These are phyloP conservation scores for Penicillium egyptiacum DNA, from an alignment of 495 filamentous ascomycete genomes.

Conservation along the genomic window DNA sequence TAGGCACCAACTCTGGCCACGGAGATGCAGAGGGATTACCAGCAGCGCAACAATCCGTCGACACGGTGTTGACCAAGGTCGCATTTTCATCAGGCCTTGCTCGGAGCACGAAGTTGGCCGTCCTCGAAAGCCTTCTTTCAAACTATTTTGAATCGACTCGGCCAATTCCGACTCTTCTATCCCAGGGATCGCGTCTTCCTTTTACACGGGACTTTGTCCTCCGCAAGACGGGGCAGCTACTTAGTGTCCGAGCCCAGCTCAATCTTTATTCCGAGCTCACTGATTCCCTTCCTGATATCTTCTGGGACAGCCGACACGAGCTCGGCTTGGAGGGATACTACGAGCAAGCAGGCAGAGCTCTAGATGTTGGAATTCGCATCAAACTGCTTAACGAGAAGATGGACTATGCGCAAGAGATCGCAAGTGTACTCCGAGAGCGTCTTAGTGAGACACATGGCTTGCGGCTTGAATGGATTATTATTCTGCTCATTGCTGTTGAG, in stretches of 20 bases:
- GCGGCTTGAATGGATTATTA: conserved; percentile 95
- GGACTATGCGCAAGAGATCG: conserved; percentile 96
- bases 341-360: conserved; percentile 81
- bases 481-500: conserved; percentile 88
- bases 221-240: conserved; percentile 89
- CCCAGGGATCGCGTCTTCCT: conserved; percentile 61
- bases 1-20: conserved; percentile 65
- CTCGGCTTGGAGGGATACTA: conserved; percentile 90
- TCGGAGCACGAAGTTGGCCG: conserved; percentile 91
- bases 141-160: conserved; percentile 83
- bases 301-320: conserved; percentile 92
- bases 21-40: conserved; percentile 16
- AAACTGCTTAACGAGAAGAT: conserved; percentile 92
- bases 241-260: conserved; percentile 84
- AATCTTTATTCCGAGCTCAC: conserved; percentile 98
- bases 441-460: conserved; percentile 87
- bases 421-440: conserved; percentile 80
- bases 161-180: conserved; percentile 72
- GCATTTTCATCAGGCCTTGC: conserved; percentile 96
- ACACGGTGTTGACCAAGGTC: conserved; percentile 87
- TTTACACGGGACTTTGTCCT: conserved; percentile 79
- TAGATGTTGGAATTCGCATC: conserved; percentile 93
- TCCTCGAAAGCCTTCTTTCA: conserved; percentile 78
- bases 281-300: conserved; percentile 90
- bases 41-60: conserved; percentile 48